Percentiles rank a stretch among this genome's conserved stretches.
Conservation (phyloP, 2,329 filamentous ascomycete species). For the Cordyceps pruinosa region DNA sequence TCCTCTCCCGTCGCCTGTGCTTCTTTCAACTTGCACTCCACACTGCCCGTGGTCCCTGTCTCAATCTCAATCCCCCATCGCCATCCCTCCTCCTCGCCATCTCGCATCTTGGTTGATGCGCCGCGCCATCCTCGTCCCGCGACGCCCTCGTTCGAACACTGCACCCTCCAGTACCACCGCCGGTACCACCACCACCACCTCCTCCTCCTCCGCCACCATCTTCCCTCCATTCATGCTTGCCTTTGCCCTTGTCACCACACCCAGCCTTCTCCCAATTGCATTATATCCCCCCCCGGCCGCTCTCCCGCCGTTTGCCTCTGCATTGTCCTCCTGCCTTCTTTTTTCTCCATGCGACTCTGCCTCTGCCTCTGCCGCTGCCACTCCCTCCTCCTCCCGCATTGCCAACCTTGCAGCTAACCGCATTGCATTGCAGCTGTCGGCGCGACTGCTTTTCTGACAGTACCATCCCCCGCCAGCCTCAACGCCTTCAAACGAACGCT, state of each 20-base stretch:
- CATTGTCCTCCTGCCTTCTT: constrained; percentile 3
- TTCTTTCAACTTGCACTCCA: constrained; percentile 1
- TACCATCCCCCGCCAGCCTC: background rate
- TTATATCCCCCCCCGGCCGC: constrained; percentile 2
- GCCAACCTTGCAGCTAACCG: constrained; percentile 24
- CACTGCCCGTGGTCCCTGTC: constrained; percentile 1
- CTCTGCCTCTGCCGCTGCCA: too few relatives aligned
- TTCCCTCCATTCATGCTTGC: background rate
- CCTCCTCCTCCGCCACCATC: background rate
- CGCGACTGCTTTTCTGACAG: background rate
- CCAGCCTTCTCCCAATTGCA: constrained; percentile 11
- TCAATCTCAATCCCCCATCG: background rate
- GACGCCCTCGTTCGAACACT: background rate
- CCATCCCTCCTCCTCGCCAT: background rate
- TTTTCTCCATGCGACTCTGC: background rate
- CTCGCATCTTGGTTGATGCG: constrained; percentile 7
- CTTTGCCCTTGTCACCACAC: background rate
- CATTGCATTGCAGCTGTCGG: constrained; percentile 27
- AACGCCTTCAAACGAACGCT: background rate
- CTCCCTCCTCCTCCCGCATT: constrained; percentile 18
- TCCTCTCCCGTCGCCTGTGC: background rate
- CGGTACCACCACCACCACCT: background rate
- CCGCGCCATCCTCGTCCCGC: background rate
- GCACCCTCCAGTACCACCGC: background rate
- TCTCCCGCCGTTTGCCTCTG: background rate